Evolutionary conservation across 768 basidiomycete species (phyloP).

Genomic region (Hysterangium stoloniferum): DNA sequence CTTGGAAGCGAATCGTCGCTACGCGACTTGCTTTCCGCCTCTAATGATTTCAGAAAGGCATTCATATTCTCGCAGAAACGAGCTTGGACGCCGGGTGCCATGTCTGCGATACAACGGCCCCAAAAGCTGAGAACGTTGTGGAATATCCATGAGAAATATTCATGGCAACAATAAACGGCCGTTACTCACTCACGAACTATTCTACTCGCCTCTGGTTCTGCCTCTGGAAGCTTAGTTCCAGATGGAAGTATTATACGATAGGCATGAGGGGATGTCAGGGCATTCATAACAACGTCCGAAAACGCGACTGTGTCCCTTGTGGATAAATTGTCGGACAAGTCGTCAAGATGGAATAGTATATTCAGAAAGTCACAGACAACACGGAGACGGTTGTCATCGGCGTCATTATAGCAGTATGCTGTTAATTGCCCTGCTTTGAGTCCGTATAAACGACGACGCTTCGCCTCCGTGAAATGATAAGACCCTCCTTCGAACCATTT

Average conservation of each 20-base stretch:
- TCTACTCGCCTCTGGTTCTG: conserved; percentile 21
- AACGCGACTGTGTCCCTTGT: conserved; percentile 15
- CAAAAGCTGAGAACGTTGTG: conserved; percentile 27
- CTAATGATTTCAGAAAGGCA: conserved; percentile 35
- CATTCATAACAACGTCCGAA: conserved; percentile 23
- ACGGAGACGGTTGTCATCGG: conserved; percentile 48
- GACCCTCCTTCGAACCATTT: conserved; percentile 43
- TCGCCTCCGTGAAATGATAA: conserved; percentile 30
- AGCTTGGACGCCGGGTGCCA: conserved; percentile 30
- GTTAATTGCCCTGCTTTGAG: conserved; percentile 61
- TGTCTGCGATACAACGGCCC: conserved; percentile 28
- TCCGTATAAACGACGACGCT: conserved; percentile 34
- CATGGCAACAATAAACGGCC: not conserved
- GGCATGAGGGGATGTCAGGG: conserved; percentile 20
- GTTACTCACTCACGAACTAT: conserved; percentile 30
- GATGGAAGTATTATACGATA: conserved; percentile 15
- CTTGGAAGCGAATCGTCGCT: conserved; percentile 29
- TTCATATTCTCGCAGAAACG: conserved; percentile 36
- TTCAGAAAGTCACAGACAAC: conserved; percentile 63
- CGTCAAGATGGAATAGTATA: conserved; percentile 36
- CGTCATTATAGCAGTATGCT: conserved; percentile 54
- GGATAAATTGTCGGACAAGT: conserved; percentile 1
- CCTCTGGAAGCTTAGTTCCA: conserved; percentile 19
- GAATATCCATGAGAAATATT: not conserved
- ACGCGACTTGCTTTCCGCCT: conserved; percentile 37